These are phyloP conservation scores for Phytophthora idaei DNA, from an alignment of 352 stramenopile genomes.

Conservation along the genomic window DNA sequence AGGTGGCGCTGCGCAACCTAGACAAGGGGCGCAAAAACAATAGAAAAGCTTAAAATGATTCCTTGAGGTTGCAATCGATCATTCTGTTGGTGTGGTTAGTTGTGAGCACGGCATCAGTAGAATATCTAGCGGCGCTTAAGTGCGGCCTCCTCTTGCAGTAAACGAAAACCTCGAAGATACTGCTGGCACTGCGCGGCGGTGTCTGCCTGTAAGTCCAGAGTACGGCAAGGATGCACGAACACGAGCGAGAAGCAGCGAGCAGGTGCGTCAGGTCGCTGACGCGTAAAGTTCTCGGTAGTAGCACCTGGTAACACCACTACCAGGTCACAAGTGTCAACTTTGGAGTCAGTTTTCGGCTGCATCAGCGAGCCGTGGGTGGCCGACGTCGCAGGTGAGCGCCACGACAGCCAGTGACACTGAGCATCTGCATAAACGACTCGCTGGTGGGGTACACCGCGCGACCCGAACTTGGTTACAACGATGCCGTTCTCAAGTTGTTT, in stretches of 20 bases:
- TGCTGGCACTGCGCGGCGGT: constrained; percentile 51
- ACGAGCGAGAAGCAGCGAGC: constrained; percentile 70
- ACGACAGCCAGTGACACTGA: constrained; percentile 66
- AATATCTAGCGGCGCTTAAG: constrained; percentile 38
- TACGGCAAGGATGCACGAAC: constrained; percentile 71
- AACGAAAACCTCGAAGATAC: constrained; percentile 60
- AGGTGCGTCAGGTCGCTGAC: constrained; percentile 39
- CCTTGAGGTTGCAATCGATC: too few relatives aligned
- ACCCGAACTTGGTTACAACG: constrained; percentile 60
- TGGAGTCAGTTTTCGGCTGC: constrained; percentile 50
- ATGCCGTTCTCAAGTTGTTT: constrained; percentile 55
- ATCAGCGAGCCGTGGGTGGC: constrained; percentile 26
- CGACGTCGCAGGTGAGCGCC: constrained; percentile 41
- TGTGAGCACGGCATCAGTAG: neutral
- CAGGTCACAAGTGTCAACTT: constrained; percentile 56
- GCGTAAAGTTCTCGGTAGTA: constrained; percentile 54
- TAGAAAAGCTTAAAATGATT: neutral
- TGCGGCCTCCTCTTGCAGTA: constrained; percentile 55
- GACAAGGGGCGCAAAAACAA: neutral
- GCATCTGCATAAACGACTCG: constrained; percentile 64
- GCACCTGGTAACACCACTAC: constrained; percentile 55
- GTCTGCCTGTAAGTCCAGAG: constrained; percentile 69
- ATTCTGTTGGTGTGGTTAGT: too few relatives aligned
- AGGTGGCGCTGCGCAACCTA: neutral
- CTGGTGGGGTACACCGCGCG: constrained; percentile 48